Conservation (phyloP, 2,329 filamentous ascomycete genomes). For the Cercospora zeae-maydis region DNA sequence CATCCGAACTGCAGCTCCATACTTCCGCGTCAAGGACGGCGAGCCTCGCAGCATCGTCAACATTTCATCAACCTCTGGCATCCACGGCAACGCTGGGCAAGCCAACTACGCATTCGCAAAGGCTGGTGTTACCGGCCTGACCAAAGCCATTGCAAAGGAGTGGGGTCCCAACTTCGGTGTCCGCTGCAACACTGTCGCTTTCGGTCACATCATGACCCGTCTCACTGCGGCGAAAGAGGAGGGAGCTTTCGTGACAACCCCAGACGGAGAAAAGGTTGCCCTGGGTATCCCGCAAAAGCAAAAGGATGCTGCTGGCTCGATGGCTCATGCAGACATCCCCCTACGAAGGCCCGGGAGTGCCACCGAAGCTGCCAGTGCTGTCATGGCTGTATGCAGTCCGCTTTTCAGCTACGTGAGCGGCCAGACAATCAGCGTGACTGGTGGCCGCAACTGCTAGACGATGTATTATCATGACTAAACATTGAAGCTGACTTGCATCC, state of each 20-base stretch:
- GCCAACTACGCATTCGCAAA: constrained; percentile 84
- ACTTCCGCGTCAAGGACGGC: constrained; percentile 82
- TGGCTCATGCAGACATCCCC: constrained; percentile 63
- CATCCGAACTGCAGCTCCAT: constrained; percentile 73
- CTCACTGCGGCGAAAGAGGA: constrained; percentile 81
- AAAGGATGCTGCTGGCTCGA: constrained; percentile 37
- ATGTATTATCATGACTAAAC: neutral
- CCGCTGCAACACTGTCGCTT: constrained; percentile 77
- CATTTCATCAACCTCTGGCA: constrained; percentile 74
- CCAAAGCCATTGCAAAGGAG: constrained; percentile 86
- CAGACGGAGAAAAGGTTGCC: constrained; percentile 70
- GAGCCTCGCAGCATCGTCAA: constrained; percentile 77
- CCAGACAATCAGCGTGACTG: constrained; percentile 83
- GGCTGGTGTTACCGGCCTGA: constrained; percentile 76
- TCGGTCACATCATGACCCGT: constrained; percentile 75
- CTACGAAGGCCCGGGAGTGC: constrained; percentile 72
- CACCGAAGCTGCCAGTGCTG: constrained; percentile 72
- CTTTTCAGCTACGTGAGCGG: constrained; percentile 81
- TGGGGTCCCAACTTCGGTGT: constrained; percentile 85
- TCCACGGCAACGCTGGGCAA: constrained; percentile 88
- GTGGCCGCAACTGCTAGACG: constrained; percentile 61
- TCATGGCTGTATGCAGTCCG: constrained; percentile 76
- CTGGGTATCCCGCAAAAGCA: constrained; percentile 69
- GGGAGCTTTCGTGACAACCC: constrained; percentile 72
- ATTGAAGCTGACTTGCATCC: neutral